Conservation (phyloP, 129 eudicot species). For the Artemisia annua region DNA sequence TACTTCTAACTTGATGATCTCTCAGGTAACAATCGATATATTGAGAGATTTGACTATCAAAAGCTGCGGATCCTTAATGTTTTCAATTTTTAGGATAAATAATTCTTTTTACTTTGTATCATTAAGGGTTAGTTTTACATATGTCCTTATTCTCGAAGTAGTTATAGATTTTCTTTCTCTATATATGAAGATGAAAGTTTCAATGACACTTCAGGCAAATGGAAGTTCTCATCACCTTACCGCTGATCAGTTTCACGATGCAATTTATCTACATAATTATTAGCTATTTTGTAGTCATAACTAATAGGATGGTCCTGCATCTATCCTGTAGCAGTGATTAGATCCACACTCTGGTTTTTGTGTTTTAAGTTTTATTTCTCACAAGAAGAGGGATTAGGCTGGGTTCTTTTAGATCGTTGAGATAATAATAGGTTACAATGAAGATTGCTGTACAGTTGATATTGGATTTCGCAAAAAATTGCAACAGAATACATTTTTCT, state of each 20-base stretch:
- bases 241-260: background rate
- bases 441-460: no score
- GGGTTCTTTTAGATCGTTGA: background rate
- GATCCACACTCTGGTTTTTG: background rate
- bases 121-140: background rate
- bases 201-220: background rate
- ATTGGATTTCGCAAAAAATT: background rate
- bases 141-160: background rate
- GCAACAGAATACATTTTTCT: background rate
- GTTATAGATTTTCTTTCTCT: background rate
- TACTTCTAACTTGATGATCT: background rate
- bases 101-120: background rate
- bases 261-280: background rate
- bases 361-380: background rate
- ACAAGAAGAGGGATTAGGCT: no score
- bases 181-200: background rate
- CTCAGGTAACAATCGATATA: background rate
- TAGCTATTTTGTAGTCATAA: background rate
- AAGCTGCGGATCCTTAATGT: background rate
- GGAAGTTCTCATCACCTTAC: background rate
- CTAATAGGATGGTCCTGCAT: constrained; percentile 2
- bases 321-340: background rate
- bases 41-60: background rate
- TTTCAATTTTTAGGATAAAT: background rate
- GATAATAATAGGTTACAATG: background rate